These are phyloP conservation scores for Candida tallmaniae DNA, from an alignment of 805 yeast species.

Conservation along the genomic window DNA sequence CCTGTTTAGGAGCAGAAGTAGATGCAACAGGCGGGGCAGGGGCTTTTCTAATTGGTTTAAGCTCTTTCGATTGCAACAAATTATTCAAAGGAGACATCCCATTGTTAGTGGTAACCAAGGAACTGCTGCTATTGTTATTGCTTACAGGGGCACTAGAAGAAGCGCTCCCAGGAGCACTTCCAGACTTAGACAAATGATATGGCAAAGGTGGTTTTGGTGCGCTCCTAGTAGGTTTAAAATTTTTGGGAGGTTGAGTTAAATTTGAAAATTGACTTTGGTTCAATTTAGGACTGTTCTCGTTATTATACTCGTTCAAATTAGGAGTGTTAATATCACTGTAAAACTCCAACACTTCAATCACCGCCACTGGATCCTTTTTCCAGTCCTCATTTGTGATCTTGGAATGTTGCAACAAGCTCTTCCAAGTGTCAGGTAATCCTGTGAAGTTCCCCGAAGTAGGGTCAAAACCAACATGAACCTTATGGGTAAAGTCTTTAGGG, in stretches of 20 bases:
- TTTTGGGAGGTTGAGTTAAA: slow-evolving; percentile 13
- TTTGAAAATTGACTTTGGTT: slow-evolving; percentile 7
- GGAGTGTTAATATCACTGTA: slow-evolving; percentile 33
- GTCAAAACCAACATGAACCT: slow-evolving; percentile 84
- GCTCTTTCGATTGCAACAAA: slow-evolving; percentile 19
- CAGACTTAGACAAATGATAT: slow-evolving; percentile 26
- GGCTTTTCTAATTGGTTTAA: slow-evolving; percentile 50
- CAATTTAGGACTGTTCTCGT: slow-evolving; percentile 8
- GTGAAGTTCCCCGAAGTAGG: slow-evolving; percentile 63
- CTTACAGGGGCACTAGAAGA: not conserved
- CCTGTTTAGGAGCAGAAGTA: slow-evolving; percentile 21
- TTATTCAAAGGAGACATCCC: slow-evolving; percentile 32
- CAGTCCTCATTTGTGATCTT: slow-evolving; percentile 60
- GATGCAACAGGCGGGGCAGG: slow-evolving; percentile 27
- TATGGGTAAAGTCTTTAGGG: slow-evolving; percentile 93
- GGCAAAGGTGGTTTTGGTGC: slow-evolving; percentile 44
- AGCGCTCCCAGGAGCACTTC: not conserved
- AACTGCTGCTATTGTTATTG: slow-evolving; percentile 1
- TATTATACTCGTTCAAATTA: slow-evolving; percentile 3
- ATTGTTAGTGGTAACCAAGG: slow-evolving; percentile 1
- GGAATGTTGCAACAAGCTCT: slow-evolving; percentile 50
- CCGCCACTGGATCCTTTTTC: slow-evolving; percentile 61
- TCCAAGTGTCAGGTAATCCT: slow-evolving; percentile 57
- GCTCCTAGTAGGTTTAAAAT: slow-evolving; percentile 32
- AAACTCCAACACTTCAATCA: slow-evolving; percentile 56